A percentile compares a stretch with the other conserved stretches of the same genome.
phyloP scores from a whole-genome alignment of 306 rosid genomes.

The Oemleria cerasiformis region DNA sequence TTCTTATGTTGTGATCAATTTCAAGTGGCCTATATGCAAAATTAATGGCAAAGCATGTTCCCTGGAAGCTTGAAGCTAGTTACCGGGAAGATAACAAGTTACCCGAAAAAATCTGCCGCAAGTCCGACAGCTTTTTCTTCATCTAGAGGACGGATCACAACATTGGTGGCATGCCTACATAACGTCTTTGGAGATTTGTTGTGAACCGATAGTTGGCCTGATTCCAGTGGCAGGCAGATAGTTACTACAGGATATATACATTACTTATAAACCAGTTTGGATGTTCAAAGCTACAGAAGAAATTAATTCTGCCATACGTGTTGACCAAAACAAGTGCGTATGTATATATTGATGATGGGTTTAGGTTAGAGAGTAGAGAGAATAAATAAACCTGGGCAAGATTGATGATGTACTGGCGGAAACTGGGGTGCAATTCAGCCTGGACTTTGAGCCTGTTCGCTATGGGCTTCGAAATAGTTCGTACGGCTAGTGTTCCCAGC shows the following conservation, averaged over 20 bases:
- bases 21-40: neutral
- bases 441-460: constrained; percentile 13
- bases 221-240: neutral
- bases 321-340: too few relatives aligned
- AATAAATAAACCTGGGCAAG: constrained; percentile 13
- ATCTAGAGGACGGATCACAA: constrained; percentile 9
- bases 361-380: too few relatives aligned
- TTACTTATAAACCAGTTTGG: neutral
- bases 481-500: constrained; percentile 13
- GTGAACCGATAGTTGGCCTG: constrained; percentile 13
- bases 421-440: constrained; percentile 14
- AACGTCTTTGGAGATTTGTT: constrained; percentile 9
- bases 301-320: too few relatives aligned
- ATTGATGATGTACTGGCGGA: neutral
- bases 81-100: constrained; percentile 18
- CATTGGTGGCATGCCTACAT: constrained; percentile 10
- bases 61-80: neutral
- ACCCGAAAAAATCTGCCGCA: constrained; percentile 10
- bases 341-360: too few relatives aligned
- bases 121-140: constrained; percentile 18
- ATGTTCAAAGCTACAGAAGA: neutral
- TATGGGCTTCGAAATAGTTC: constrained; percentile 15
- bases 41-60: neutral
- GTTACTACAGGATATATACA: neutral
- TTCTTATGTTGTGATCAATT: too few relatives aligned